Percentiles rank a stretch among this genome's conserved stretches.
Evolutionary conservation across 169 alveolate species (phyloP).

Genomic region (Ichthyophthirius multifiliis): DNA sequence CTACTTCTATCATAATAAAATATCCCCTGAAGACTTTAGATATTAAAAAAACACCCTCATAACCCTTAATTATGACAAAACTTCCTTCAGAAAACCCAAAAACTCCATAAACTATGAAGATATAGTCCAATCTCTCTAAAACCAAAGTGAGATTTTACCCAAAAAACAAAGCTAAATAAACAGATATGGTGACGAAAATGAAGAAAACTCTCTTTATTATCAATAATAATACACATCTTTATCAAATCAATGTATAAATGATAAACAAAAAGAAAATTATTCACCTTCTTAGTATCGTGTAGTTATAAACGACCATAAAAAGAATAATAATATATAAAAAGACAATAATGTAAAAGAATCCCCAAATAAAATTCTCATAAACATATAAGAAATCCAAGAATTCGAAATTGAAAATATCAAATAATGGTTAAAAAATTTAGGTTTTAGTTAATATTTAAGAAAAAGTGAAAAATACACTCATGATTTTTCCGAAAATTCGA

Average conservation of each 20-base stretch:
- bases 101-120: neutral
- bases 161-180: neutral
- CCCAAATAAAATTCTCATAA: neutral
- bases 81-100: too few species aligned
- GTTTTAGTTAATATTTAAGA: neutral
- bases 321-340: neutral
- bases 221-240: neutral
- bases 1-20: constrained; percentile 2
- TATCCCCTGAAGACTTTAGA: neutral
- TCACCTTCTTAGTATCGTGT: neutral
- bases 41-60: neutral
- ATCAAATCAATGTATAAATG: neutral
- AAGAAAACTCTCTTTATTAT: neutral
- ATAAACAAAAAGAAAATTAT: neutral
- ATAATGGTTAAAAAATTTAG: neutral
- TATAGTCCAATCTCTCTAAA: neutral
- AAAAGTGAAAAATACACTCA: neutral
- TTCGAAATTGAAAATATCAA: neutral
- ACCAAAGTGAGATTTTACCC: neutral
- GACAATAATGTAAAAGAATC: neutral
- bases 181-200: neutral
- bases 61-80: too few species aligned
- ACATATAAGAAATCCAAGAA: neutral
- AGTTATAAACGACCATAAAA: neutral
- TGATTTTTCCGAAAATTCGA: neutral